A percentile compares a stretch with the other conserved stretches of the same genome.
Evolutionary conservation across 2,329 filamentous ascomycete genomes (phyloP).

Genomic region (Tolypocladium nubicola): DNA sequence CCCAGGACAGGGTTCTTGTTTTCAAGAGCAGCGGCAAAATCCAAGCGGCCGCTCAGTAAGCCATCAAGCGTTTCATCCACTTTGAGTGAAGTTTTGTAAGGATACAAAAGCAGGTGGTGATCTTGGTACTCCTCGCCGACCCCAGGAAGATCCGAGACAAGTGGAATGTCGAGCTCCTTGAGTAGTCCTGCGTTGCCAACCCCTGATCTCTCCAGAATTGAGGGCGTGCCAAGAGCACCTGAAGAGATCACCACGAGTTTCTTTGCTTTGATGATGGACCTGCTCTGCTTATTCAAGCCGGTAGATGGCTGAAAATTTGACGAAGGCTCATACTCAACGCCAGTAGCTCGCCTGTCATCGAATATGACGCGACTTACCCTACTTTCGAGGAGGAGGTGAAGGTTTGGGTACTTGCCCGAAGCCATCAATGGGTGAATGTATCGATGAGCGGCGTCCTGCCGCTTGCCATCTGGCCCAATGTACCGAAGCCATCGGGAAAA

Average conservation of each 20-base stretch:
- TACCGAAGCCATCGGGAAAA: slow-evolving; percentile 25
- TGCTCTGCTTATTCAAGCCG: slow-evolving; percentile 4
- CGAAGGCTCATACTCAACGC: slow-evolving; percentile 46
- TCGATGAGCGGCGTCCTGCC: slow-evolving; percentile 46
- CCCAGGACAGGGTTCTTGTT: slow-evolving; percentile 39
- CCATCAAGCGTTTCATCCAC: slow-evolving; percentile 33
- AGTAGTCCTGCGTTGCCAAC: slow-evolving; percentile 43
- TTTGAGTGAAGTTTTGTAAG: slow-evolving; percentile 29
- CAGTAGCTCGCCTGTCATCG: slow-evolving; percentile 38
- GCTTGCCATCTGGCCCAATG: slow-evolving; percentile 34
- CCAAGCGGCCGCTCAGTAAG: slow-evolving; percentile 32
- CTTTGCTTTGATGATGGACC: slow-evolving; percentile 12
- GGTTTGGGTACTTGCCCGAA: slow-evolving; percentile 36
- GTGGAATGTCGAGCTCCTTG: slow-evolving; percentile 31
- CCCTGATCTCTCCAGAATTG: slow-evolving; percentile 52
- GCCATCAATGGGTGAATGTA: slow-evolving; percentile 28
- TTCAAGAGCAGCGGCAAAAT: slow-evolving; percentile 26
- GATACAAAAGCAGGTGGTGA: slow-evolving; percentile 41
- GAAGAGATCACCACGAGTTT: slow-evolving; percentile 22
- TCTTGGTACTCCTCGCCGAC: slow-evolving; percentile 46
- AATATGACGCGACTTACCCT: slow-evolving; percentile 47
- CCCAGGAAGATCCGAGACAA: slow-evolving; percentile 35
- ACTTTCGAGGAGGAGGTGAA: slow-evolving; percentile 47
- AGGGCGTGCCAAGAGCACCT: slow-evolving; percentile 42
- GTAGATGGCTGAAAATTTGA: slow-evolving; percentile 11